A percentile compares a stretch with the other conserved stretches of the same genome.
phyloP scores from a whole-genome alignment of 2,329 filamentous ascomycete species.

The Dothidotthia symphoricarpi region DNA sequence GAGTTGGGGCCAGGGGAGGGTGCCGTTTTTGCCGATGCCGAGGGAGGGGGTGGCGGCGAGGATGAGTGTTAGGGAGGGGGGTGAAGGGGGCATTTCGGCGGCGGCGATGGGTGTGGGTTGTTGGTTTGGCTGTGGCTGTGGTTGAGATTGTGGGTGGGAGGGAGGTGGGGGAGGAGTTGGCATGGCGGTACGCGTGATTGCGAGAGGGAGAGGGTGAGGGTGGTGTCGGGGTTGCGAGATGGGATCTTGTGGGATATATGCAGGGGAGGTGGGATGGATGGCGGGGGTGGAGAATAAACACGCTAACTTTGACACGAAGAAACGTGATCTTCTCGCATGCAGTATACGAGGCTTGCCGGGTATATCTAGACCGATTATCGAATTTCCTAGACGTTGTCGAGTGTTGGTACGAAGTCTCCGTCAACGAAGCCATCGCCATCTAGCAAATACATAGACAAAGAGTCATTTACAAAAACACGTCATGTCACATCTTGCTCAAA shows the following conservation, averaged over 20 bases:
- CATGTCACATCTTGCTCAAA: too few species aligned
- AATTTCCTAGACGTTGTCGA: too few species aligned
- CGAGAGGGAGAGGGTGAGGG: slow-evolving; percentile 1
- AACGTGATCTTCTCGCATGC: slow-evolving; percentile 12
- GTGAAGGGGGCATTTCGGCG: too few species aligned
- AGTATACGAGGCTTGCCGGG: too few species aligned
- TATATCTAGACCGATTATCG: too few species aligned
- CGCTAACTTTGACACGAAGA: slow-evolving; percentile 8
- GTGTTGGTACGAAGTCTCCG: too few species aligned
- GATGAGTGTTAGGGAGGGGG: slow-evolving; percentile 75
- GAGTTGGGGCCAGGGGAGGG: slow-evolving; percentile 84
- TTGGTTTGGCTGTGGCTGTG: neutral
- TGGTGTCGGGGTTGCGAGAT: slow-evolving; percentile 7
- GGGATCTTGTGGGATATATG: too few species aligned
- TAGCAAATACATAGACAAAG: too few species aligned
- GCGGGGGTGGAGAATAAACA: neutral
- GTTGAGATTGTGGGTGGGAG: neutral
- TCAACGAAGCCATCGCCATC: too few species aligned
- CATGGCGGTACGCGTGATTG: neutral
- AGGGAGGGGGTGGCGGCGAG: slow-evolving; percentile 88
- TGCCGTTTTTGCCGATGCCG: slow-evolving; percentile 79
- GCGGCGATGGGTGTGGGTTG: slow-evolving; percentile 6
- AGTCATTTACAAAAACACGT: too few species aligned
- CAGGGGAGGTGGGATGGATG: slow-evolving; percentile 3
- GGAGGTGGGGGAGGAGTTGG: neutral